Evolutionary conservation across 345 rosid genomes (phyloP).

Genomic region (Cardamine resedifolia): DNA sequence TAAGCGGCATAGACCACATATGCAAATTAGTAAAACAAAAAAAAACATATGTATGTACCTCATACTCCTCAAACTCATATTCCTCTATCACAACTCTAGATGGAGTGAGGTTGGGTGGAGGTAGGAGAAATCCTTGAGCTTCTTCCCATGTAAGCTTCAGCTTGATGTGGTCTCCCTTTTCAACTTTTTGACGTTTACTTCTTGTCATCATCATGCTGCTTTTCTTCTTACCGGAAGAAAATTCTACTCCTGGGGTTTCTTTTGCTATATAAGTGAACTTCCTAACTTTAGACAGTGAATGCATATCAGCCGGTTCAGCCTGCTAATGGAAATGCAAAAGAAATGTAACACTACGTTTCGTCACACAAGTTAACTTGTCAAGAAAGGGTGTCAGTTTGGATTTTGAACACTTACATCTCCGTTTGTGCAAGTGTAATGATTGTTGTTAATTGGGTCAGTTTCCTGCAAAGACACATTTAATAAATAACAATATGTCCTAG

Average conservation of each 20-base stretch:
- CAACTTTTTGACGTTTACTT: conserved; percentile 74
- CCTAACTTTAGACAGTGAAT: conserved; percentile 66
- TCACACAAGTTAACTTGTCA: conserved; percentile 30
- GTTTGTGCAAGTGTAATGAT: conserved; percentile 46
- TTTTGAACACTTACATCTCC: conserved; percentile 60
- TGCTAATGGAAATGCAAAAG: conserved; percentile 46
- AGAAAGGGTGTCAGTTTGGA: conserved; percentile 39
- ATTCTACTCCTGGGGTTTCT: conserved; percentile 61
- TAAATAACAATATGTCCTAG: conserved; percentile 5
- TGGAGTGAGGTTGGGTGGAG: conserved; percentile 70
- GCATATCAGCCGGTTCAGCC: conserved; percentile 66
- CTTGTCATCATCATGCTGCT: conserved; percentile 58
- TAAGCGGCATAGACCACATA: conserved; percentile 4
- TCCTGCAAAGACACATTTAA: conserved; percentile 56
- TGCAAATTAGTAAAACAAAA: conserved; percentile 13
- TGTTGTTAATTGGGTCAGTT: conserved; percentile 48
- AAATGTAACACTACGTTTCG: conserved; percentile 25
- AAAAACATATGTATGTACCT: conserved; percentile 52
- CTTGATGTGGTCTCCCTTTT: conserved; percentile 71
- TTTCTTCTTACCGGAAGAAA: conserved; percentile 62
- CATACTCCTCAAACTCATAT: conserved; percentile 89
- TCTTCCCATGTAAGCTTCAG: conserved; percentile 90
- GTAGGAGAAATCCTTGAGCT: conserved; percentile 84
- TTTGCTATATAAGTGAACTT: conserved; percentile 70
- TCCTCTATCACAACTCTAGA: conserved; percentile 73